A percentile compares a stretch with the other conserved stretches of the same genome.
Conservation (phyloP, 1,139 yeast species). For the Candida pseudoviswanathii region DNA sequence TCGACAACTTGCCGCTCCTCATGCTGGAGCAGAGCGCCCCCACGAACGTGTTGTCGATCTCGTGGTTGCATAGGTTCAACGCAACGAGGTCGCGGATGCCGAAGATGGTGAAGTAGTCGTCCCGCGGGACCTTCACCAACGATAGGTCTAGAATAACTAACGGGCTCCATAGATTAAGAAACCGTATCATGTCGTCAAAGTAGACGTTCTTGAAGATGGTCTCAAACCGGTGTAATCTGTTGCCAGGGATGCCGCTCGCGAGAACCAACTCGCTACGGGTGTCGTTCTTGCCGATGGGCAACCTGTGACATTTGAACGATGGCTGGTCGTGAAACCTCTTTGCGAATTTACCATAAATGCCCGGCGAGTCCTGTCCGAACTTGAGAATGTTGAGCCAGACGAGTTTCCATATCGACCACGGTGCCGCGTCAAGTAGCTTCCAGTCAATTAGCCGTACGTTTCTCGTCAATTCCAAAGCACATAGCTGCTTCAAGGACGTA, state of each 20-base stretch:
- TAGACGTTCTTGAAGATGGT: slow-evolving; percentile 33
- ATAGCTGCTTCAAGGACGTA: slow-evolving; percentile 23
- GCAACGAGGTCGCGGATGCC: slow-evolving; percentile 34
- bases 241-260: slow-evolving; percentile 9
- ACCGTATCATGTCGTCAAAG: slow-evolving; percentile 21
- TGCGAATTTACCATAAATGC: slow-evolving; percentile 32
- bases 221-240: slow-evolving; percentile 33
- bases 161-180: slow-evolving; percentile 15
- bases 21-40: slow-evolving; percentile 28
- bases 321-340: slow-evolving; percentile 19
- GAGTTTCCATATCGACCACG: slow-evolving; percentile 32
- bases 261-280: slow-evolving; percentile 3
- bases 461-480: slow-evolving; percentile 33
- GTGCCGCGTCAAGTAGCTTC: slow-evolving; percentile 24
- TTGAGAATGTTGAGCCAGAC: slow-evolving; percentile 37
- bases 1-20: slow-evolving; percentile 24
- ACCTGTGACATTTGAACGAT: slow-evolving; percentile 29
- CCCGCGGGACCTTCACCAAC: slow-evolving; percentile 17
- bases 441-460: slow-evolving; percentile 26
- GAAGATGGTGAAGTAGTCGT: slow-evolving; percentile 30
- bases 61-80: slow-evolving; percentile 33
- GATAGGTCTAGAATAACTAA: slow-evolving; percentile 25
- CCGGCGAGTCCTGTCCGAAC: slow-evolving; percentile 32
- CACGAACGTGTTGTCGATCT: slow-evolving; percentile 35
- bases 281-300: neutral